Evolutionary conservation across 2,329 filamentous ascomycete species (phyloP).

Genomic region (Eutypa lata): DNA sequence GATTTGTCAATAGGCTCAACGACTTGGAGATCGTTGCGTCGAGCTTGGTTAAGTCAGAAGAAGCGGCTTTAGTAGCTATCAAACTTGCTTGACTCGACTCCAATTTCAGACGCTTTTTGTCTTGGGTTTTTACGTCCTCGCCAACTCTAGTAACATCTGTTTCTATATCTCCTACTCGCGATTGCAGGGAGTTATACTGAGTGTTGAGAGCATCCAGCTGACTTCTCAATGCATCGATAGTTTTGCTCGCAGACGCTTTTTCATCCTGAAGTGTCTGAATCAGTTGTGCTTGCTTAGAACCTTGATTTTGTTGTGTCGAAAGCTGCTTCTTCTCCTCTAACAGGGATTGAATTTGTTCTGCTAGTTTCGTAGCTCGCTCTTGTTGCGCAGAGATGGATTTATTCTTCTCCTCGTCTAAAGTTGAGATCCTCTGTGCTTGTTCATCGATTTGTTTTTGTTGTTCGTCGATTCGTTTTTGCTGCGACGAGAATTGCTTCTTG

Average conservation of each 20-base stretch:
- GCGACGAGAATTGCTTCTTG: conserved; percentile 9
- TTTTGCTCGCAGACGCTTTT: background rate
- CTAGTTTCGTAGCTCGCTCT: background rate
- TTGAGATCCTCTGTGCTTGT: background rate
- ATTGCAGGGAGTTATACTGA: background rate
- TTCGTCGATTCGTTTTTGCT: conserved; percentile 14
- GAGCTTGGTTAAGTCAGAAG: background rate
- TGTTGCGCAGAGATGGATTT: no score
- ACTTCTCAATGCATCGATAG: background rate
- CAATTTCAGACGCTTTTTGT: background rate
- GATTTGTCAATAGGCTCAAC: background rate
- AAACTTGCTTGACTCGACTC: background rate
- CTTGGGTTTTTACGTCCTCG: background rate
- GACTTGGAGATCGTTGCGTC: background rate
- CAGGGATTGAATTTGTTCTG: conserved; percentile 11
- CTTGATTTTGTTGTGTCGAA: background rate
- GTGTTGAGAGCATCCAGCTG: background rate
- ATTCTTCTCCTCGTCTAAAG: no score
- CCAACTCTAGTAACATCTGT: background rate
- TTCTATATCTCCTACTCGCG: background rate
- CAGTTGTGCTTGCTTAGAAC: conserved; percentile 4
- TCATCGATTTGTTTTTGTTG: conserved; percentile 15
- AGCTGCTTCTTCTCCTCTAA: no score
- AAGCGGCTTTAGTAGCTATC: background rate
- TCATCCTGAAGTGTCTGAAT: background rate